Conservation (phyloP, 345 rosid species). For the Alliaria petiolata region DNA sequence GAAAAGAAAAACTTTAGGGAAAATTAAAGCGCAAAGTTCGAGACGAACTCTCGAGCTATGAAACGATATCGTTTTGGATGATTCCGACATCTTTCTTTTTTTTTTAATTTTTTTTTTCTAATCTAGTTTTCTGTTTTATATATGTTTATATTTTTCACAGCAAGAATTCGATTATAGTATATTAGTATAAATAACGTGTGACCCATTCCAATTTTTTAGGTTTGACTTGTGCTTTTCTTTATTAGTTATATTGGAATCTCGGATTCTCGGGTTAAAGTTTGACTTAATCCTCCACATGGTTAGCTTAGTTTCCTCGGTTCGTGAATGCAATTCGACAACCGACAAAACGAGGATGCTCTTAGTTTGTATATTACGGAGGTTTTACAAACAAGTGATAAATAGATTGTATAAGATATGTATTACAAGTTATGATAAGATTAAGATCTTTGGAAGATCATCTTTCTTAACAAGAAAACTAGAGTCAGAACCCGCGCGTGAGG, state of each 20-base stretch:
- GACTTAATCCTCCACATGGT: constrained; percentile 7
- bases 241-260: constrained; percentile 9
- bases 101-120: neutral
- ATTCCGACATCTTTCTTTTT: constrained; percentile 8
- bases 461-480: too few relatives aligned
- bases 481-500: too few relatives aligned
- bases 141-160: neutral
- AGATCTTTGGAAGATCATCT: too few relatives aligned
- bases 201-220: constrained; percentile 6
- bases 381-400: too few relatives aligned
- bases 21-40: constrained; percentile 19
- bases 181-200: constrained; percentile 5
- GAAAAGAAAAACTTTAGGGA: neutral
- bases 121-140: too few relatives aligned
- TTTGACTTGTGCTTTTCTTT: constrained; percentile 13
- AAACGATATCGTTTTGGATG: constrained; percentile 11
- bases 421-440: too few relatives aligned
- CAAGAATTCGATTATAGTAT: neutral
- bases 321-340: too few relatives aligned
- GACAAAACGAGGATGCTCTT: too few relatives aligned
- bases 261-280: neutral
- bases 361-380: too few relatives aligned
- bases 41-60: neutral
- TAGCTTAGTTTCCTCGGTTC: neutral
- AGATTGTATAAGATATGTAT: too few relatives aligned